Evolutionary conservation across 2,329 filamentous ascomycete species (phyloP), one percentile per base, ranked within the genome.

Genomic region (Fusarium cicatricum): DNA sequence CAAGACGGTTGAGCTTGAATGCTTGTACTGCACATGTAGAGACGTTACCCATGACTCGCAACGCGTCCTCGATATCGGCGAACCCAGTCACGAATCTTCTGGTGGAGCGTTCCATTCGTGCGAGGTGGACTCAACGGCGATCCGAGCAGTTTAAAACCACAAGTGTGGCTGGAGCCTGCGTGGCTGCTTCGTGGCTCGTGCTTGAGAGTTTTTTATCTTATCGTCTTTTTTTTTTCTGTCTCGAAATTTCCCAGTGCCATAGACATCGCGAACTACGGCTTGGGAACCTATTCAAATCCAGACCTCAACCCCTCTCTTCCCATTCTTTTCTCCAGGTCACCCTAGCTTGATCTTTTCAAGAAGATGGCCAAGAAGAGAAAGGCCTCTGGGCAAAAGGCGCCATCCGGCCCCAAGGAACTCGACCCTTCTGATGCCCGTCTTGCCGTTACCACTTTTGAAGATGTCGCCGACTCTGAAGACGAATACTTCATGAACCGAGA

Each of bases 391-490:
- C 80, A 71, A 60, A 66, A 70, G 28, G 76, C 74, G 55, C 74
- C 80, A 16, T 77, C 75, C 9, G 84, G 82, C 3, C 83, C 84
- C 4, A 80, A 79, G 57, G 85, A 86, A 29, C 70, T 85, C 55
- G 76, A 88, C 69, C 70, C 79, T 41, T 75, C 78, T 28, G 86
- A 88, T 60, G 85, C 88, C 31, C 85, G 86, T 46, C 82, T 92
- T 14, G 82, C 79, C 17, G 78, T 88, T 67, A 80, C 74, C 40
- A 88, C 85, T 3, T 94, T 84, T 74, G 88, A 94, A 74, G 92
- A 96, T 75, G 89, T 99, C 66, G 91, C 93, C 63, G 89, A 97
- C 73, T 96, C 92, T 1, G 92, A 97, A 74, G 95, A 99, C 74
- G 92, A 97, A 72, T 96, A 97, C 73, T 91, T 94, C 69, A 81